Evolutionary conservation across 2,329 filamentous ascomycete species (phyloP).

Genomic region (Anthostomella pinea): DNA sequence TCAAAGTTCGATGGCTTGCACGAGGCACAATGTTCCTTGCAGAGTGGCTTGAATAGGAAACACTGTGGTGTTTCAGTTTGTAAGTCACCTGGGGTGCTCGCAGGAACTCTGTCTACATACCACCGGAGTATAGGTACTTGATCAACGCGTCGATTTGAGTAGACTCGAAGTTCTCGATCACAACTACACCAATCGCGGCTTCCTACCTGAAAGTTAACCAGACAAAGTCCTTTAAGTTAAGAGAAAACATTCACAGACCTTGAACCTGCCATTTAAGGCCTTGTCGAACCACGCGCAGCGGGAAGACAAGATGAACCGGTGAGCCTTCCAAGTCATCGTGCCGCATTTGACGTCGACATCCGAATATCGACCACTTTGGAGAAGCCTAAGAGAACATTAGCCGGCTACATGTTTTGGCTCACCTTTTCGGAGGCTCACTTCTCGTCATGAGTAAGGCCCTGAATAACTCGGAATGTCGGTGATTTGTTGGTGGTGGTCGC

Average conservation of each 20-base stretch:
- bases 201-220: constrained; percentile 7
- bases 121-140: constrained; percentile 24
- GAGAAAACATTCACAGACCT: constrained; percentile 2
- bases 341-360: constrained; percentile 23
- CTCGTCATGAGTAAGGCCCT: too few relatives aligned
- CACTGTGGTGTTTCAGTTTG: too few relatives aligned
- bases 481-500: too few relatives aligned
- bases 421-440: too few relatives aligned
- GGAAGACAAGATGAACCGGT: constrained; percentile 25
- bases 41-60: background rate
- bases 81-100: too few relatives aligned
- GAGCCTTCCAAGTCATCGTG: constrained; percentile 21
- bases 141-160: constrained; percentile 18
- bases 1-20: background rate
- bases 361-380: constrained; percentile 19
- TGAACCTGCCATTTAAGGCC: constrained; percentile 20
- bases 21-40: background rate
- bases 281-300: constrained; percentile 26
- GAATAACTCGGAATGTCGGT: too few relatives aligned
- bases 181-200: constrained; percentile 16
- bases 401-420: too few relatives aligned
- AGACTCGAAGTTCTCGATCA: constrained; percentile 19
- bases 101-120: constrained; percentile 3
- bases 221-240: background rate
- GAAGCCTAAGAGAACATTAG: too few relatives aligned